Percentiles rank a stretch among this genome's conserved stretches.
phyloP scores from a whole-genome alignment of 495 filamentous ascomycete genomes.

The Cryomyces antarcticus region DNA sequence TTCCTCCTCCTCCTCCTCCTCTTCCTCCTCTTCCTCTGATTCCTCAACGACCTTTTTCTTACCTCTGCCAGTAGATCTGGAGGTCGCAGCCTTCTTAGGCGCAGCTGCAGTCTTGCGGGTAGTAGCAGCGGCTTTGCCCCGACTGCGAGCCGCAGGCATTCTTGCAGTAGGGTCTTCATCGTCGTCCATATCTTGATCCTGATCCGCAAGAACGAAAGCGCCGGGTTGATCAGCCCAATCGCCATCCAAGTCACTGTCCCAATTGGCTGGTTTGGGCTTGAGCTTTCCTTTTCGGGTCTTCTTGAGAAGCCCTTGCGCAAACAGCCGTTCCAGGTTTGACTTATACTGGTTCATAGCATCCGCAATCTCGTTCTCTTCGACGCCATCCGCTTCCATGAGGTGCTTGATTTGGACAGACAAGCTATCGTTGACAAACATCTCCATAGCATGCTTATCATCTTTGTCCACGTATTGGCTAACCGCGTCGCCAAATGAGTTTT shows the following conservation, averaged over 20 bases:
- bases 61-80: slow-evolving; percentile 20
- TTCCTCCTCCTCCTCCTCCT: slow-evolving; percentile 16
- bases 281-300: slow-evolving; percentile 37
- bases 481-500: slow-evolving; percentile 81
- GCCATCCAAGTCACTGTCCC: slow-evolving; percentile 77
- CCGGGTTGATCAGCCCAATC: slow-evolving; percentile 63
- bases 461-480: slow-evolving; percentile 88
- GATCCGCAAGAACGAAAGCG: slow-evolving; percentile 39
- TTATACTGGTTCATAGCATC: slow-evolving; percentile 53
- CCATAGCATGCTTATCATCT: slow-evolving; percentile 84
- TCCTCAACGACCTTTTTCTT: slow-evolving; percentile 9
- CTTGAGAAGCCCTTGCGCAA: slow-evolving; percentile 44
- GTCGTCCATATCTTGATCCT: slow-evolving; percentile 26
- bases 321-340: slow-evolving; percentile 48
- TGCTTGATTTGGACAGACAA: slow-evolving; percentile 57
- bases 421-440: slow-evolving; percentile 68
- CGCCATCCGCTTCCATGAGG: slow-evolving; percentile 41
- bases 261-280: slow-evolving; percentile 57
- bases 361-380: slow-evolving; percentile 47
- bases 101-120: slow-evolving; percentile 21
- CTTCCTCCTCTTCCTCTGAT: slow-evolving; percentile 26
- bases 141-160: slow-evolving; percentile 23
- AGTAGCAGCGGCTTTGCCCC: slow-evolving; percentile 26
- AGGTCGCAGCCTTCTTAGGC: slow-evolving; percentile 17
- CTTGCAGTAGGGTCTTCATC: slow-evolving; percentile 20